Conservation (phyloP, 306 rosid genomes). For the Dryas alaskensis region DNA sequence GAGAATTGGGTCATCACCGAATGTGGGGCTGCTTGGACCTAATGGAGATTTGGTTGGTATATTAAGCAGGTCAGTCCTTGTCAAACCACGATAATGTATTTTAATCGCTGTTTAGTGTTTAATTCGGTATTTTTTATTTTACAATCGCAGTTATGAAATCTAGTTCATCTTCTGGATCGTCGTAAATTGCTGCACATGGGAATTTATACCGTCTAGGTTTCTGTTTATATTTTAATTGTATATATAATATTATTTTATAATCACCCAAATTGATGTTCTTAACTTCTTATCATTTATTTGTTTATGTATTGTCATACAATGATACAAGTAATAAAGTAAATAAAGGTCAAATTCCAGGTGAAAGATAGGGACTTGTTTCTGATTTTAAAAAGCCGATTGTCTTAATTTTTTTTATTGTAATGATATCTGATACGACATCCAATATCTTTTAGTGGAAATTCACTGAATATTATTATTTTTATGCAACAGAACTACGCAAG, state of each 20-base stretch:
- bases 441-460: not conserved
- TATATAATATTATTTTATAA: not conserved
- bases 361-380: not conserved
- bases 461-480: not conserved
- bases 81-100: not conserved
- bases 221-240: not conserved
- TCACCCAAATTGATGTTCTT: not conserved
- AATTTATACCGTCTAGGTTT: not conserved
- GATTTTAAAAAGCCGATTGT: not conserved
- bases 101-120: constrained; percentile 6
- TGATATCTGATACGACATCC: not conserved
- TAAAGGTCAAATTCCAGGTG: not conserved
- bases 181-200: not conserved
- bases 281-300: not conserved
- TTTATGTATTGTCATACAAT: not conserved
- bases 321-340: not conserved
- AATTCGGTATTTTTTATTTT: not conserved
- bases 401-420: not conserved
- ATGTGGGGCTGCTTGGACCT: constrained; percentile 70
- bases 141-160: not conserved
- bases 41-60: constrained; percentile 66
- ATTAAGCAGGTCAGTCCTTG: constrained; percentile 63
- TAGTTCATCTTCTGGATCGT: not conserved
- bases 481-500: not conserved
- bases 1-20: constrained; percentile 48